Evolutionary conservation across 495 filamentous ascomycete species (phyloP).

Genomic region (Daldinia concentrica): DNA sequence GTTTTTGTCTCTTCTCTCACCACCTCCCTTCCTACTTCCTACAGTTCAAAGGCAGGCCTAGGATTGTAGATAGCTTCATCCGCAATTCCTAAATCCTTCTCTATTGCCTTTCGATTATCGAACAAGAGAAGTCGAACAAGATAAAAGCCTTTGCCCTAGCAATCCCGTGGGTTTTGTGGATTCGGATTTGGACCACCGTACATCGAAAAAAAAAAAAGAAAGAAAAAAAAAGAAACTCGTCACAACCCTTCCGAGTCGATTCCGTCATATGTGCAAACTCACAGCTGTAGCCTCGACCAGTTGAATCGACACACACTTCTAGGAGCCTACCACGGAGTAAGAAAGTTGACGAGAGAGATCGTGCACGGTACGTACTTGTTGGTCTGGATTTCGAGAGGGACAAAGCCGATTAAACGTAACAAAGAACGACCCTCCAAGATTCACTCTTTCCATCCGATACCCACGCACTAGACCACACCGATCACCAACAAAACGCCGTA

Average conservation of each 20-base stretch:
- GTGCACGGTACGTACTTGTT: constrained; percentile 32
- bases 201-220: too few species aligned
- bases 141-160: constrained; percentile 6
- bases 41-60: constrained; percentile 44
- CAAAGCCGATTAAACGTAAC: constrained; percentile 37
- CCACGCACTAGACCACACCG: constrained; percentile 16
- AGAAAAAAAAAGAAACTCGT: constrained; percentile 8
- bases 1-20: constrained; percentile 31
- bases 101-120: constrained; percentile 36
- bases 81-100: constrained; percentile 36
- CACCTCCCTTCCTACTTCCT: constrained; percentile 28
- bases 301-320: constrained; percentile 16
- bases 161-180: constrained; percentile 21
- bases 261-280: constrained; percentile 36
- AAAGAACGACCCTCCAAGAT: constrained; percentile 24
- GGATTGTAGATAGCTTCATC: constrained; percentile 44
- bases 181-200: constrained; percentile 22
- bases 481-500: constrained; percentile 20
- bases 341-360: constrained; percentile 8
- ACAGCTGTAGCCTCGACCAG: constrained; percentile 28
- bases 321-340: constrained; percentile 17
- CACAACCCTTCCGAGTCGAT: constrained; percentile 14
- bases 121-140: constrained; percentile 32
- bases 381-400: constrained; percentile 20
- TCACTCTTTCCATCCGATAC: constrained; percentile 20